Evolutionary conservation across 2,329 filamentous ascomycete species (phyloP), one percentile per base, ranked within the genome.

Genomic region (Bipolaris sorokiniana): DNA sequence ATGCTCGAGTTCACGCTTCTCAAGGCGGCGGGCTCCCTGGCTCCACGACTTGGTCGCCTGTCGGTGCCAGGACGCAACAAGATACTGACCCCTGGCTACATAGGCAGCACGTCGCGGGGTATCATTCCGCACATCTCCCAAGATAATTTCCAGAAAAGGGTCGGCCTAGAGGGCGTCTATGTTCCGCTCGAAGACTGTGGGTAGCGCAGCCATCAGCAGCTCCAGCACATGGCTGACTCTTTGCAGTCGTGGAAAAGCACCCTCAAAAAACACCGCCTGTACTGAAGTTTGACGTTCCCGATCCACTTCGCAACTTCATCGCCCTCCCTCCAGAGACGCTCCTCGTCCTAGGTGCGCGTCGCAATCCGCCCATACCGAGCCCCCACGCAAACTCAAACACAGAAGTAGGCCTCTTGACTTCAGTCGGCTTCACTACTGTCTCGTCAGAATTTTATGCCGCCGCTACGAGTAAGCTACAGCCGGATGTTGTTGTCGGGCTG

Each of bases 151-250:
- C 75, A 78, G 38, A 88, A 86, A 53, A 82, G 89, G 68, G 87
- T 88, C 1, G 74, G 83, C 5, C 81, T 96, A 57, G 80, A 81
- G 26, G 90, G 90, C 23, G 82, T 91, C 3, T 96, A 96, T 73
- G 81, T 95, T 69, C 91, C 90, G 0, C 80, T 98, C 26, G 95
- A 99, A 81, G 95, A 99, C 77, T 98, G 95, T 97, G 83, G 77
- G 90, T 76, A 51, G 5, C 34, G 7, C 5, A 13, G 33, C n/a
- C 31, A 3, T 33, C 11, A 22, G n/a, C 31, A 36, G 34, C n/a
- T 26, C 18, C 41, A 20, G 20, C 36, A 34, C 40, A 52, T 58
- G 46, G 71, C 80, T 82, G 72, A 83, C 61, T 42, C 41, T 48
- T 59, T 62, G 67, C 76, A 90, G 87, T 88, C 78, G 81, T 89